phyloP scores from a whole-genome alignment of 345 rosid genomes.

The Hypericum perforatum region DNA sequence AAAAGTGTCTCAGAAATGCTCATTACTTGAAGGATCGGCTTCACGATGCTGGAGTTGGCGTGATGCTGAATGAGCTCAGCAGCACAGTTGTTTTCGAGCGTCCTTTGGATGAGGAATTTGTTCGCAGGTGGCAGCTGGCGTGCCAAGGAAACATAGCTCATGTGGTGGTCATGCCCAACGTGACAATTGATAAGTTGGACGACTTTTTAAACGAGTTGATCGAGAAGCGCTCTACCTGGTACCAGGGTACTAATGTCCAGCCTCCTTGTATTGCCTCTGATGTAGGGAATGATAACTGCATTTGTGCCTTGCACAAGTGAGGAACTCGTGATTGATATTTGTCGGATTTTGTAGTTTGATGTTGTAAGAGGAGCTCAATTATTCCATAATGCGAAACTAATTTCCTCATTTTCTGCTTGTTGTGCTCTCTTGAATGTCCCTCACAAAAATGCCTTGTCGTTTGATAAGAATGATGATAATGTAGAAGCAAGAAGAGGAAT shows the following conservation, averaged over 20 bases:
- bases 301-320: slow-evolving; percentile 55
- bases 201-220: slow-evolving; percentile 53
- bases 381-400: slow-evolving; percentile 5
- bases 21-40: slow-evolving; percentile 72
- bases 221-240: slow-evolving; percentile 56
- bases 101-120: slow-evolving; percentile 78
- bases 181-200: slow-evolving; percentile 70
- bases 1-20: slow-evolving; percentile 85
- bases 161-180: slow-evolving; percentile 91
- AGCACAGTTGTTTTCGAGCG: slow-evolving; percentile 95
- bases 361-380: slow-evolving; percentile 12
- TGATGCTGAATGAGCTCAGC: slow-evolving; percentile 90
- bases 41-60: slow-evolving; percentile 59
- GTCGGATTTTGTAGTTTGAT: slow-evolving; percentile 6
- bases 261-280: slow-evolving; percentile 61
- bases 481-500: too few relatives aligned
- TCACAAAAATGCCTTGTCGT: too few relatives aligned
- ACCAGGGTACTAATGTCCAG: slow-evolving; percentile 26
- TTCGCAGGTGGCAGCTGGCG: slow-evolving; percentile 91
- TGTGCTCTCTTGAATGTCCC: too few relatives aligned
- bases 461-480: too few relatives aligned
- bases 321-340: background rate
- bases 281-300: slow-evolving; percentile 56
- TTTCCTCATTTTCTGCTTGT: too few relatives aligned
- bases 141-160: slow-evolving; percentile 85